Evolutionary conservation across 495 filamentous ascomycete species (phyloP).

Genomic region (Penicillium cosmopolitanum): DNA sequence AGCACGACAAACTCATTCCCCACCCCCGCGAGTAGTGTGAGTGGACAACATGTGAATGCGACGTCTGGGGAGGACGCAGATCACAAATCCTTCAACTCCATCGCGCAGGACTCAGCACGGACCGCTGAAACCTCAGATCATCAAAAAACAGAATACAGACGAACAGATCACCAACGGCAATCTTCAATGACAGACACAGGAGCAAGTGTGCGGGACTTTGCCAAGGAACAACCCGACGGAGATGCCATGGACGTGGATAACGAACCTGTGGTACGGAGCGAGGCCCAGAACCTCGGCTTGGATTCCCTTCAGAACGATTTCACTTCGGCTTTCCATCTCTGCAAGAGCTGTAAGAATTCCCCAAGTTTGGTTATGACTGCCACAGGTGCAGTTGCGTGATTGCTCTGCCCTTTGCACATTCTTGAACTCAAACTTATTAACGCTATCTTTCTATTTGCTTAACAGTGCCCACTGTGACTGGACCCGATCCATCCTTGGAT

Average conservation of each 20-base stretch:
- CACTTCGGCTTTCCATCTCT: slow-evolving; percentile 53
- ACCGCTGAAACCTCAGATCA: slow-evolving; percentile 23
- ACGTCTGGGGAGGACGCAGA: slow-evolving; percentile 40
- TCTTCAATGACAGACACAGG: slow-evolving; percentile 14
- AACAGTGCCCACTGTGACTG: slow-evolving; percentile 48
- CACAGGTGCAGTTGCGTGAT: slow-evolving; percentile 31
- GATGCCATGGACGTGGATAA: slow-evolving; percentile 49
- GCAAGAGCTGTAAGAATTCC: slow-evolving; percentile 55
- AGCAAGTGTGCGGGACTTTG: slow-evolving; percentile 33
- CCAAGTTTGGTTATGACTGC: slow-evolving; percentile 36
- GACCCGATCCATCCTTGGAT: slow-evolving; percentile 64
- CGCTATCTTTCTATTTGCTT: slow-evolving; percentile 36
- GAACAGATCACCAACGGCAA: slow-evolving; percentile 45
- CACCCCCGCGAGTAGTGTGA: slow-evolving; percentile 52
- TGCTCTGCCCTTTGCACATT: slow-evolving; percentile 30
- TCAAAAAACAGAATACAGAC: slow-evolving; percentile 35
- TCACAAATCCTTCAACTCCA: slow-evolving; percentile 33
- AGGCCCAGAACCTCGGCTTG: slow-evolving; percentile 35
- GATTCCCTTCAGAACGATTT: slow-evolving; percentile 52
- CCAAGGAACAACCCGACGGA: slow-evolving; percentile 24
- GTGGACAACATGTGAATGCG: slow-evolving; percentile 36
- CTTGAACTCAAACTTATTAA: slow-evolving; percentile 48
- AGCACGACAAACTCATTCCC: slow-evolving; percentile 50
- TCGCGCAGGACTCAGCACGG: slow-evolving; percentile 26
- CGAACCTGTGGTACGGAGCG: slow-evolving; percentile 19